Base-by-base conservation (phyloP, 2,329 filamentous ascomycete species). In the Talaromyces sp. region DNA sequence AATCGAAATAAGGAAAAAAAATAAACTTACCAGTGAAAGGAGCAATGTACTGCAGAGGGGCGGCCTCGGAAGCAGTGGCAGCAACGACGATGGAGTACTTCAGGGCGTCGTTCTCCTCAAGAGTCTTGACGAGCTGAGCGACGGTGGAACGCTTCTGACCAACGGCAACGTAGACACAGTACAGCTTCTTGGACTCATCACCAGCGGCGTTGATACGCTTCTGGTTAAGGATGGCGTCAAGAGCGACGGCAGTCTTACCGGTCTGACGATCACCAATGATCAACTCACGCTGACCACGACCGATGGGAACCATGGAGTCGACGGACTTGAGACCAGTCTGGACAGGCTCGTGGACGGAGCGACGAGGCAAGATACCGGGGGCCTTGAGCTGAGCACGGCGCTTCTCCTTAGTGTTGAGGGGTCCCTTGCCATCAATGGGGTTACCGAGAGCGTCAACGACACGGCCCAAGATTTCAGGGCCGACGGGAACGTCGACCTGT, bases 241-340 rank as follows among this genome's bases (percentile, higher is more conserved):
- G 91, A 75, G 90, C 94, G 78, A 99, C 94, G 75, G 95, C 95
- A 78, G 95, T 99, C 90, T 99, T 99, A 82, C 95, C 95, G 74
- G 95, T 99, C 85, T 99, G 95, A 92, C 95, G 95, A 80, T 99
- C 95, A 86, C 95, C 95, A 82, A 99, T 99, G 82, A 99, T 98
- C 87, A 99, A 85, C 86, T 99, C 95, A 94, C 95, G 95, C 87
- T 99, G 95, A 78, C 95, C 95, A 94, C 95, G 95, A 80, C 95
- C 95, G 75, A 99, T 97, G 75, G 95, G 95, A 73, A 99, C 95
- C 95, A 99, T 98, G 83, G 95, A 93, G 79, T 99, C 95, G 84
- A 99, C 87, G 73, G 92, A 96, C 88, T 99, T 99, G 74, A 98
- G 89, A 86, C 95, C 95, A 79, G 95, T 99, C 89, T 99, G 95